These are phyloP conservation scores for Pseudozyma tsukubaensis DNA, from an alignment of 1,284 basidiomycete species.

Conservation along the genomic window DNA sequence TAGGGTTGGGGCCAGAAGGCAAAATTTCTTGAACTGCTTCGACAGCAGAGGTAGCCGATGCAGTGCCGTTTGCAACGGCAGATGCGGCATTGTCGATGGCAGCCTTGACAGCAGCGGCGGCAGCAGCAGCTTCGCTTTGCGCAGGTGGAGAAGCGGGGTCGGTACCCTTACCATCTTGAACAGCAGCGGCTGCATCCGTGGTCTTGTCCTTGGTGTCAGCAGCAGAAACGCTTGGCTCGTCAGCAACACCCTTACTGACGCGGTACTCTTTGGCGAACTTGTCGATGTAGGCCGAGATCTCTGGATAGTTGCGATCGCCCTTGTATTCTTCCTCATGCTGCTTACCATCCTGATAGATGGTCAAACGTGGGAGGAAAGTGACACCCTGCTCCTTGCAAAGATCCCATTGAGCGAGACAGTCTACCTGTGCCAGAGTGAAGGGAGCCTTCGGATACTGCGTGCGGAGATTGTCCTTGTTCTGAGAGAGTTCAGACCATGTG, in stretches of 20 bases:
- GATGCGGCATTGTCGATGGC: constrained; percentile 4
- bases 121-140: constrained; percentile 1
- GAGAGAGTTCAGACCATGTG: constrained; percentile 80
- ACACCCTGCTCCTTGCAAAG: constrained; percentile 61
- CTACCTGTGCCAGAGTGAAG: constrained; percentile 64
- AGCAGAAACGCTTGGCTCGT: constrained; percentile 15
- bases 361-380: constrained; percentile 48
- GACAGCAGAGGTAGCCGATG: constrained; percentile 10
- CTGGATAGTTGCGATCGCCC: constrained; percentile 56
- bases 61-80: constrained; percentile 3
- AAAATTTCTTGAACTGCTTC: constrained; percentile 21
- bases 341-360: constrained; percentile 61
- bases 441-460: constrained; percentile 69
- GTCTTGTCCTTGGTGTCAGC: constrained; percentile 5
- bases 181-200: constrained; percentile 10
- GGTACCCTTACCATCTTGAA: constrained; percentile 5
- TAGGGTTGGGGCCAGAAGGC: constrained; percentile 54
- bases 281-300: constrained; percentile 58
- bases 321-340: constrained; percentile 45
- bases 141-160: neutral
- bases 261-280: constrained; percentile 49
- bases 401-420: constrained; percentile 58
- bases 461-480: constrained; percentile 74
- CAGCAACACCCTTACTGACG: constrained; percentile 41
- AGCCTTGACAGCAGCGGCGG: constrained; percentile 6